Conservation (phyloP, 352 stramenopile species). For the Phytophthora pistaciae region DNA sequence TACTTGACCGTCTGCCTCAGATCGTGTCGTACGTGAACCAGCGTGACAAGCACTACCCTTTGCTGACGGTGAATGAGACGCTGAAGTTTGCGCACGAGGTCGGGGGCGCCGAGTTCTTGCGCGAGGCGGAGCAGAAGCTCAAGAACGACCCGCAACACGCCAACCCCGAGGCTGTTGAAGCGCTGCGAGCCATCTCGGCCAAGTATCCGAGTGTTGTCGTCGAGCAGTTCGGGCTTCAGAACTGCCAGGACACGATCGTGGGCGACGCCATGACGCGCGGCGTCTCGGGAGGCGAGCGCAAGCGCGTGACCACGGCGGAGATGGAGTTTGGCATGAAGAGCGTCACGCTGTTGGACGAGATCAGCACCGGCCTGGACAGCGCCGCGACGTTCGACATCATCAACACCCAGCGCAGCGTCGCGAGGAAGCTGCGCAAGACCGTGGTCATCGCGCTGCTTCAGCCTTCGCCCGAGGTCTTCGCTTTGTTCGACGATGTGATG, state of each 20-base stretch:
- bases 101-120: conserved; percentile 25
- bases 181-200: conserved; percentile 26
- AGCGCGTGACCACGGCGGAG: conserved; percentile 70
- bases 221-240: conserved; percentile 32
- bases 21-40: too few relatives aligned
- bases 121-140: conserved; percentile 1
- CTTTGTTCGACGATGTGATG: too few relatives aligned
- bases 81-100: conserved; percentile 51
- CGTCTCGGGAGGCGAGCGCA: conserved; percentile 67
- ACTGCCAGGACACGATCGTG: too few relatives aligned
- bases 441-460: too few relatives aligned
- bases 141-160: not conserved
- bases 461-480: too few relatives aligned
- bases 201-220: conserved; percentile 49
- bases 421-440: conserved; percentile 24
- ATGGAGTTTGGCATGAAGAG: conserved; percentile 82
- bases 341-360: conserved; percentile 88
- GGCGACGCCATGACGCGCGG: conserved; percentile 20
- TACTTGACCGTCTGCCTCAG: conserved; percentile 26
- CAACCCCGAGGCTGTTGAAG: conserved; percentile 14
- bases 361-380: conserved; percentile 91
- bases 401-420: conserved; percentile 30
- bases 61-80: conserved; percentile 60
- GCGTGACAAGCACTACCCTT: conserved; percentile 54
- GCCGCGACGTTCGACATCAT: conserved; percentile 47